phyloP scores from a whole-genome alignment of 139 green algal genomes.

The Chlamydomonas sp. region DNA sequence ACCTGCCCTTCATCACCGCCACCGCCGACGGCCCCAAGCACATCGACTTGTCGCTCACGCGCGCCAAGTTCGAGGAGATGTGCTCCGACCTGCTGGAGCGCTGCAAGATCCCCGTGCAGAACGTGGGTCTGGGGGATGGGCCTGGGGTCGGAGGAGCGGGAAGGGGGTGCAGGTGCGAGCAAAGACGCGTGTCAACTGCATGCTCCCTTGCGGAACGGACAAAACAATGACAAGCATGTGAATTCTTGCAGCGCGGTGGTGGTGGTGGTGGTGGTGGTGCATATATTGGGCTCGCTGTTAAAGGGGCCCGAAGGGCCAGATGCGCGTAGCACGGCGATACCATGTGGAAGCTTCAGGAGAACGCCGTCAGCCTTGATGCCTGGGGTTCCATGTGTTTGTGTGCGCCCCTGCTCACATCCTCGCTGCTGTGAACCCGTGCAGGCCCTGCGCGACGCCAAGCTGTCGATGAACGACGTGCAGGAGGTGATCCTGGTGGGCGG shows the following conservation, averaged over 20 bases:
- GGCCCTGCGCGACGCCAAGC: slow-evolving; percentile 94
- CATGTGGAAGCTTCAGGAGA: not conserved
- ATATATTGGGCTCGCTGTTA: not conserved
- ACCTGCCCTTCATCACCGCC: slow-evolving; percentile 99
- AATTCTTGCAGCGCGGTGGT: too few relatives aligned
- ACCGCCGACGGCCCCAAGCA: slow-evolving; percentile 99
- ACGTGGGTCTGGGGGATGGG: slow-evolving; percentile 17
- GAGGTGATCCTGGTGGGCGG: slow-evolving; percentile 97
- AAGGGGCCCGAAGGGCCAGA: not conserved
- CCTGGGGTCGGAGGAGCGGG: too few relatives aligned
- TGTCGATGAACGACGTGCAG: slow-evolving; percentile 88
- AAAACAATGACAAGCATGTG: too few relatives aligned
- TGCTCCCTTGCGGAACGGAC: too few relatives aligned
- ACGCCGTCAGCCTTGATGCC: too few relatives aligned
- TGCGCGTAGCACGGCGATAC: not conserved
- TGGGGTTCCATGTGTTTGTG: too few relatives aligned
- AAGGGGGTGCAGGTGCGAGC: too few relatives aligned
- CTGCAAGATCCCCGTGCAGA: slow-evolving; percentile 90
- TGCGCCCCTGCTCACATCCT: too few relatives aligned
- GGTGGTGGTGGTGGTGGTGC: too few relatives aligned
- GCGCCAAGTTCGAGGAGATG: slow-evolving; percentile 93
- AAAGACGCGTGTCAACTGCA: too few relatives aligned
- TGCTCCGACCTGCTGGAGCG: slow-evolving; percentile 94
- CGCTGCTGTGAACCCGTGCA: not conserved
- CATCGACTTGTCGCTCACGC: slow-evolving; percentile 91